These are phyloP conservation scores for Aspergillus ochraceus DNA, from an alignment of 2,329 filamentous ascomycete species.

Conservation along the genomic window DNA sequence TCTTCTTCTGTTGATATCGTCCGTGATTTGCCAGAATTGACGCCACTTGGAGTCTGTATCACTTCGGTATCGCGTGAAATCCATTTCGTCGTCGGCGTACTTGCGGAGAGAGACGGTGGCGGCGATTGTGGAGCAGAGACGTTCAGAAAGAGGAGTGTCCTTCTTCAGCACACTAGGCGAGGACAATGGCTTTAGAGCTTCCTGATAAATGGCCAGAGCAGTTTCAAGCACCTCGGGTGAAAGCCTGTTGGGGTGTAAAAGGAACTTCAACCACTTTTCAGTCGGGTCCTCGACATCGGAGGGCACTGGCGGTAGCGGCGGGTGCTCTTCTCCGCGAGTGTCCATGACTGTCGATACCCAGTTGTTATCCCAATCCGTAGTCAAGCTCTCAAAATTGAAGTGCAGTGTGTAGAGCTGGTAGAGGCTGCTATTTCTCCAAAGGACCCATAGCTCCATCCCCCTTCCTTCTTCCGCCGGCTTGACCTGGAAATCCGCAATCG, in stretches of 20 bases:
- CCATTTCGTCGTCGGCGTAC: slow-evolving; percentile 63
- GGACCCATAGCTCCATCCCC: slow-evolving; percentile 66
- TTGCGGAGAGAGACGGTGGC: slow-evolving; percentile 67
- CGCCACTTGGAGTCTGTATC: slow-evolving; percentile 84
- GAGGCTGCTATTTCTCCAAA: slow-evolving; percentile 83
- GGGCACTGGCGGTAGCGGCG: slow-evolving; percentile 58
- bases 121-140: slow-evolving; percentile 71
- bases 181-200: slow-evolving; percentile 51
- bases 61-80: slow-evolving; percentile 72
- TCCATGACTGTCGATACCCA: slow-evolving; percentile 73
- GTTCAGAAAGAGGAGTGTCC: slow-evolving; percentile 66
- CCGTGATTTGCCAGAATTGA: slow-evolving; percentile 79
- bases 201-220: slow-evolving; percentile 77
- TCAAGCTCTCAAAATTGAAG: slow-evolving; percentile 66
- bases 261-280: slow-evolving; percentile 82
- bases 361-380: slow-evolving; percentile 61
- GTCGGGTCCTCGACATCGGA: slow-evolving; percentile 69
- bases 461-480: slow-evolving; percentile 55
- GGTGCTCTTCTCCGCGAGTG: slow-evolving; percentile 51
- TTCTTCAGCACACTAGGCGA: slow-evolving; percentile 46
- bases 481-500: slow-evolving; percentile 72
- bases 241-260: slow-evolving; percentile 82
- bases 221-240: slow-evolving; percentile 78
- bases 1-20: slow-evolving; percentile 82
- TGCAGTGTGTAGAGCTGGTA: slow-evolving; percentile 73